These are phyloP conservation scores for Halophytophthora polymorphica DNA, from an alignment of 352 stramenopile genomes.

Conservation along the genomic window DNA sequence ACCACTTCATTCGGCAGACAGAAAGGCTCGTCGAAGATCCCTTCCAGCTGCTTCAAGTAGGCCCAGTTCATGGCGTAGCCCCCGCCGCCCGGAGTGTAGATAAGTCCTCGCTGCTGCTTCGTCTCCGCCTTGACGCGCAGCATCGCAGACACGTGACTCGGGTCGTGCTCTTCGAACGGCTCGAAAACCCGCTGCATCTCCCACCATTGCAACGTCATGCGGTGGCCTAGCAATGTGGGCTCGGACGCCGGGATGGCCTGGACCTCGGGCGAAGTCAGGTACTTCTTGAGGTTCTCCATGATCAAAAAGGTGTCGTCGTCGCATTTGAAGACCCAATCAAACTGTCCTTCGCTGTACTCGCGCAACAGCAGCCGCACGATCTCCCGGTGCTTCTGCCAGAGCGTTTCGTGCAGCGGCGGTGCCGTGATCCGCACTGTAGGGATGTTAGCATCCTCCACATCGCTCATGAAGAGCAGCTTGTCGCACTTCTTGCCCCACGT, in stretches of 20 bases:
- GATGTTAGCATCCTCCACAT: constrained; percentile 58
- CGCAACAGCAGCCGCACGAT: constrained; percentile 67
- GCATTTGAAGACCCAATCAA: constrained; percentile 88
- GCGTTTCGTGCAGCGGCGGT: constrained; percentile 63
- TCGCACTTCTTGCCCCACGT: constrained; percentile 82
- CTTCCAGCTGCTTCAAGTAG: constrained; percentile 68
- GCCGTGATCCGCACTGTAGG: constrained; percentile 64
- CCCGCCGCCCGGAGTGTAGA: constrained; percentile 78
- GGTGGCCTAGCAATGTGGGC: constrained; percentile 70
- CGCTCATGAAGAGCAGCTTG: constrained; percentile 88
- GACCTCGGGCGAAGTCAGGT: constrained; percentile 54
- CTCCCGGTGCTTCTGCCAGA: constrained; percentile 86
- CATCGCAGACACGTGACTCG: constrained; percentile 50
- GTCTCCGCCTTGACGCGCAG: constrained; percentile 49
- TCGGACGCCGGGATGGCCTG: constrained; percentile 23
- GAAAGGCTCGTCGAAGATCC: constrained; percentile 66
- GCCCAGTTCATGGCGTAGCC: constrained; percentile 86
- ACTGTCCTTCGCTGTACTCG: constrained; percentile 60
- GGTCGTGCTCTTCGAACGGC: constrained; percentile 63
- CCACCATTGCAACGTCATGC: constrained; percentile 88
- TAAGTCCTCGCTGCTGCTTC: constrained; percentile 49
- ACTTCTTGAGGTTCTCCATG: constrained; percentile 83
- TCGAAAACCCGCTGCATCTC: constrained; percentile 72
- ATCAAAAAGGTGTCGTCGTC: constrained; percentile 87
- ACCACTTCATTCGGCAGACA: constrained; percentile 71